Evolutionary conservation across 805 yeast species (phyloP), one percentile per base, ranked within the genome.

Genomic region (Yamadazyma nakazawae): DNA sequence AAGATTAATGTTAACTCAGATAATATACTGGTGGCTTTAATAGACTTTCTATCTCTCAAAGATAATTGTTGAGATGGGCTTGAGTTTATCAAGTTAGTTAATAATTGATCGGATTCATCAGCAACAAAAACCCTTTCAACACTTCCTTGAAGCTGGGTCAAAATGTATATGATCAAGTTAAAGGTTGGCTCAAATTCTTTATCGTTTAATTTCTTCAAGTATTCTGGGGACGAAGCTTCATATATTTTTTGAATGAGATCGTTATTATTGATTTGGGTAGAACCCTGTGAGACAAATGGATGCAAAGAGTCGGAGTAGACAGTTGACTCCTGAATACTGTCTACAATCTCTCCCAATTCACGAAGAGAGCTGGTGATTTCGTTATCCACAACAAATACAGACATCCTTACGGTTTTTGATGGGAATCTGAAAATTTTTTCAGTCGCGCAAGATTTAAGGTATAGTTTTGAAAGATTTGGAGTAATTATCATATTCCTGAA

Each of bases 101-200:
- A 51, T 41, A 69, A 54, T 12, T 50, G 36, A 21, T 55, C 43
- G 3, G 38, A 21, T 40, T 63, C 53, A 43, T 64, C 67, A 37
- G 51, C 42, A 39, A 46, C 43, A 46, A 67, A 60, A 16, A 62
- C 64, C 13, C 51, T 48, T 37, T 58, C 63, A 34, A 58, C 51
- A 31, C 55, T 50, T n/a, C 56, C 60, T 45, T 65, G 57, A 34
- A 70, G 61, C 49, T 67, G 62, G 21, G 54, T 53, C 45, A 68
- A 58, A 37, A 72, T 61, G 54, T 69, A 66, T 28, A 65, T 56
- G 48, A 68, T 57, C 55, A 72, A 63, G 54, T 72, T 68, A 60
- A 70, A 68, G n/a, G 75, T 60, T 19, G 76, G 70, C 58, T 72
- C 77, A 45, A 72, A 72, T 46, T 71, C 76, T 50, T 64, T 70